phyloP scores from a whole-genome alignment of 2,329 filamentous ascomycete species.

The Colletotrichum sp. region DNA sequence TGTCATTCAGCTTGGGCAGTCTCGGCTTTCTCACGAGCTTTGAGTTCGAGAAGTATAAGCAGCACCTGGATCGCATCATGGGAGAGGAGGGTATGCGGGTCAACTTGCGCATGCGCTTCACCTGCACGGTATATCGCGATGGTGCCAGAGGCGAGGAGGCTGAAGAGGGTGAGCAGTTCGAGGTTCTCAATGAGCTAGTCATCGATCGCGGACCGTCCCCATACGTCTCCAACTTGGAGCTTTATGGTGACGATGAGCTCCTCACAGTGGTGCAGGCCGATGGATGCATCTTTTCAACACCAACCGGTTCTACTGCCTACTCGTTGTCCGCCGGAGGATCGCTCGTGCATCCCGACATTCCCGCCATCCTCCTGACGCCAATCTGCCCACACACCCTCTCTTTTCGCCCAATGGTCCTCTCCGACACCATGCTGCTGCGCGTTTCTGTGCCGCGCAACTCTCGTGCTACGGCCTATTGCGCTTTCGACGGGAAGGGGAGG shows the following conservation, averaged over 20 bases:
- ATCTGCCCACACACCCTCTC: slow-evolving; percentile 97
- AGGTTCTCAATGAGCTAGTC: slow-evolving; percentile 97
- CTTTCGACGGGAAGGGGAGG: slow-evolving; percentile 96
- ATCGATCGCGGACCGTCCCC: slow-evolving; percentile 96
- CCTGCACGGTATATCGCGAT: slow-evolving; percentile 91
- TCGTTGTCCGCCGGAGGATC: slow-evolving; percentile 95
- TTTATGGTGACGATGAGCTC: slow-evolving; percentile 94
- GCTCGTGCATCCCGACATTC: slow-evolving; percentile 95
- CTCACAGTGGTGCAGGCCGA: slow-evolving; percentile 96
- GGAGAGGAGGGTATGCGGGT: slow-evolving; percentile 95
- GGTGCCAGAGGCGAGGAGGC: slow-evolving; percentile 65
- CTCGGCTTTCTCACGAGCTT: slow-evolving; percentile 90
- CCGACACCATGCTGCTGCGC: slow-evolving; percentile 90
- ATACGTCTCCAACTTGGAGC: slow-evolving; percentile 95
- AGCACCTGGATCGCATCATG: slow-evolving; percentile 88
- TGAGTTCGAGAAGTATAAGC: slow-evolving; percentile 85
- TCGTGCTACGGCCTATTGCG: slow-evolving; percentile 92
- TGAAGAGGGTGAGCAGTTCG: slow-evolving; percentile 93
- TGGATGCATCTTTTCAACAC: slow-evolving; percentile 96
- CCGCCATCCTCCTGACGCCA: slow-evolving; percentile 93
- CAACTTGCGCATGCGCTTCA: slow-evolving; percentile 98
- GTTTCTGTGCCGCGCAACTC: slow-evolving; percentile 85
- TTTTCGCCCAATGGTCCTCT: slow-evolving; percentile 97
- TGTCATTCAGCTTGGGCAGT: slow-evolving; percentile 84
- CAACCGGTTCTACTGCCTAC: slow-evolving; percentile 93